Evolutionary conservation across 2,329 filamentous ascomycete genomes (phyloP), one percentile per base, ranked within the genome.

Genomic region (Coniochaeta sp.): DNA sequence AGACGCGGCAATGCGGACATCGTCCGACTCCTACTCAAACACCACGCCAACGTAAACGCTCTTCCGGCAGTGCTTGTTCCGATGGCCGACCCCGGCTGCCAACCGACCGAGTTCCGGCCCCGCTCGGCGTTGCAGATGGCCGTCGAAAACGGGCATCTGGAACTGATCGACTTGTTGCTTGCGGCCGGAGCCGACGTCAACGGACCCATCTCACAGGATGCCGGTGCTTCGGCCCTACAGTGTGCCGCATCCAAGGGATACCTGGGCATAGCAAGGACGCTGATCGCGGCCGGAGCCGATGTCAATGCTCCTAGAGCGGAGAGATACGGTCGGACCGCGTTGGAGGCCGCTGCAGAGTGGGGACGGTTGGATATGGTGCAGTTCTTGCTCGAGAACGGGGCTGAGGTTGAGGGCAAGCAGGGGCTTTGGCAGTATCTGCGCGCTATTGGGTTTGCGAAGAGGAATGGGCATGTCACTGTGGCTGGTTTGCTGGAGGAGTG

Each of bases 1-100:
- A 77, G 78, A 8, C 71, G 80, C 6, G 64, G 79, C 19, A 70
- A 79, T 43, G 67, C 69, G 47, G 74, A 72, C 52, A 67, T 74
- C 7, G 78, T 80, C 43, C 2, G 59, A 0, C 68, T 71, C 44
- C 73, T 85, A 0, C 69, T 81, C 7, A 74, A 75, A 31, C 78
- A 79, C 34, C 77, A 79, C 6, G 62, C 65, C 47, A 69, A 73
- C 43, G 62, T 67, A 44, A 66, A 69, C 33, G 71, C 73, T 33
- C 82, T 80, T 3, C 81, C 80, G 4, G 83, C 83, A 62, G 81
- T 83, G 19, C 73, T 82, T 17, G 79, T 79, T 3, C 76, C 77
- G 6, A 71, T 77, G 61, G 79, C 6, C 9, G 9, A 9, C 28
- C 11, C 3, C 9, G 22, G 14, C 22, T 16, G 24, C 2, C 24